Conservation (phyloP, 2,329 filamentous ascomycete species). For the Penicillium concentricum region DNA sequence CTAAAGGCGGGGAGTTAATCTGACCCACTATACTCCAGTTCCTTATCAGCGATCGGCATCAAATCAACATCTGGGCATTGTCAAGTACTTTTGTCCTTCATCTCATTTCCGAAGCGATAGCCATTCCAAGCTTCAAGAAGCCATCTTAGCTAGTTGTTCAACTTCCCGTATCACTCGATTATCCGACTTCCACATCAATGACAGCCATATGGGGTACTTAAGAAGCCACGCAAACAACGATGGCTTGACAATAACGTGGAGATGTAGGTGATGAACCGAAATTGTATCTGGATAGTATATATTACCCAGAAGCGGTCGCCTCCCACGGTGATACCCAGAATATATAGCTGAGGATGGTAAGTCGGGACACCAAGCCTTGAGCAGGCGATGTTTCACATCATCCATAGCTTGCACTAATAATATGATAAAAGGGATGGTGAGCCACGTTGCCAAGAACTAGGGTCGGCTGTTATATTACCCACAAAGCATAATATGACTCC, state of each 20-base stretch:
- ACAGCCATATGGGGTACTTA: background rate
- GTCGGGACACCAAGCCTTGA: background rate
- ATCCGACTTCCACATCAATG: conserved; percentile 3
- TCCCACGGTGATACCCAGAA: background rate
- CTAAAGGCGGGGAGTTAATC: background rate
- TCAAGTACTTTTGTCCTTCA: background rate
- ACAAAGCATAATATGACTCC: background rate
- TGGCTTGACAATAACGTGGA: background rate
- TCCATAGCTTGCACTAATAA: background rate
- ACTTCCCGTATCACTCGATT: background rate
- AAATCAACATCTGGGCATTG: background rate
- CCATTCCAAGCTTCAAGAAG: background rate
- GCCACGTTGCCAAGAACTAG: background rate
- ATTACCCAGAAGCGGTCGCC: background rate
- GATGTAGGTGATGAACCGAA: background rate
- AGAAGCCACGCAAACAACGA: background rate
- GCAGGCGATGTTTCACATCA: background rate
- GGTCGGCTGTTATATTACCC: background rate
- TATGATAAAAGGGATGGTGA: background rate
- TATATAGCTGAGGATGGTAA: background rate
- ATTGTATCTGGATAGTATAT: background rate
- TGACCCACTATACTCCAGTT: conserved; percentile 12
- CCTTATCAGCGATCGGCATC: conserved; percentile 12
- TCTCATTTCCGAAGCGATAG: background rate
- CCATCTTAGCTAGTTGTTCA: background rate